Percentiles rank a stretch among this genome's conserved stretches.
Conservation (phyloP, 495 filamentous ascomycete species). For the Terfezia boudieri region DNA sequence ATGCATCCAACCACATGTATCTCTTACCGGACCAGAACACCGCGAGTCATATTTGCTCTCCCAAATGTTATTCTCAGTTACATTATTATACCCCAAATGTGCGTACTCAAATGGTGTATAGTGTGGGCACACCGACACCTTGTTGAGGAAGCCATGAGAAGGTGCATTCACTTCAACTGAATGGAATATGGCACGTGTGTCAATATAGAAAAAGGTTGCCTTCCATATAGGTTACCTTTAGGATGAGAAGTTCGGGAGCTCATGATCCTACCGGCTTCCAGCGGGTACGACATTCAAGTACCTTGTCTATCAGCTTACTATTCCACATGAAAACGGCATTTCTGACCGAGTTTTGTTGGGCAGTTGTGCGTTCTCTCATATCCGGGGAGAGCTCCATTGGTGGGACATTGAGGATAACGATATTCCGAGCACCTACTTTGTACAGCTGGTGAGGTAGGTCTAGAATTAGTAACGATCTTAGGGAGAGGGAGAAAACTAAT, state of each 20-base stretch:
- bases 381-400: conserved; percentile 17
- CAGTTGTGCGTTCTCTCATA: conserved; percentile 3
- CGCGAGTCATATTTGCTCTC: neutral
- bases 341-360: neutral
- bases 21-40: neutral
- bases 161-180: neutral
- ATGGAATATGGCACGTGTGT: neutral
- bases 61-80: neutral
- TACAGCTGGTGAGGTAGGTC: neutral
- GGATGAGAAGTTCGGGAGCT: neutral
- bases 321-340: neutral
- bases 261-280: neutral
- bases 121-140: neutral
- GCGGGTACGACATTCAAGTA: neutral
- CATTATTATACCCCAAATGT: neutral
- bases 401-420: conserved; percentile 18
- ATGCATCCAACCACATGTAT: neutral
- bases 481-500: neutral
- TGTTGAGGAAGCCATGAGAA: neutral
- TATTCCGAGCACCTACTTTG: conserved; percentile 13
- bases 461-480: neutral
- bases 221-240: neutral
- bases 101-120: neutral
- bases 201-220: neutral
- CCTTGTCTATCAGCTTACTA: neutral